Conservation (phyloP, 768 basidiomycete species). For the Pisolithus albus region DNA sequence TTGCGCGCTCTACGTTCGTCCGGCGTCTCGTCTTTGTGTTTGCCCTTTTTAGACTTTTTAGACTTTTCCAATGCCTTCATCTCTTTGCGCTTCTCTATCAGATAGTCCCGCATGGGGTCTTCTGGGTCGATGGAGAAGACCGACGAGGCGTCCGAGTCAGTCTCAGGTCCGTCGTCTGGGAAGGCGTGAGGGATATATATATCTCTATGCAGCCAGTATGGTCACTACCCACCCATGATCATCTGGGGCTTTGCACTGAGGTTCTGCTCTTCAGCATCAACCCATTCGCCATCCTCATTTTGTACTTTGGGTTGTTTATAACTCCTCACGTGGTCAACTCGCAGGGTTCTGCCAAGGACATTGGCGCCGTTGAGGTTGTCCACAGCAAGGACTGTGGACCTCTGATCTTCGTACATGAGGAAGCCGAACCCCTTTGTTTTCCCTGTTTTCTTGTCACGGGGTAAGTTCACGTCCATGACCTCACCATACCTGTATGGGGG, state of each 20-base stretch:
- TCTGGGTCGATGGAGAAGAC: conserved; percentile 81
- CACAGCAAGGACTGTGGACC: conserved; percentile 91
- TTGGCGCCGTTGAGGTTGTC: conserved; percentile 97
- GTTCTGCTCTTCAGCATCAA: conserved; percentile 78
- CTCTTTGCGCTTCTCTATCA: conserved; percentile 69
- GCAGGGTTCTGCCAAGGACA: conserved; percentile 77
- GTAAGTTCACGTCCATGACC: conserved; percentile 90
- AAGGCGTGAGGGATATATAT: conserved; percentile 2
- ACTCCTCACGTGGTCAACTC: conserved; percentile 88
- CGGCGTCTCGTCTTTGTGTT: conserved; percentile 68
- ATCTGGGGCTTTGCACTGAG: conserved; percentile 80
- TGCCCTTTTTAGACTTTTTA: conserved; percentile 51
- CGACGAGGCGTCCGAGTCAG: conserved; percentile 62
- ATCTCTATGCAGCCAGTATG: neutral
- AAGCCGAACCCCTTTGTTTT: conserved; percentile 91
- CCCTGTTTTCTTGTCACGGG: conserved; percentile 88
- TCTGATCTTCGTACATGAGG: conserved; percentile 98
- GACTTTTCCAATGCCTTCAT: conserved; percentile 62
- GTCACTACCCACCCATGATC: conserved; percentile 44
- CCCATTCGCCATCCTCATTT: conserved; percentile 78
- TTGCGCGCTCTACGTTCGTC: conserved; percentile 74
- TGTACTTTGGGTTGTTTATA: conserved; percentile 84
- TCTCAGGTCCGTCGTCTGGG: conserved; percentile 45
- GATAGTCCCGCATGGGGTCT: conserved; percentile 95
- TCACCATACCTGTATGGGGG: conserved; percentile 75